Evolutionary conservation across 768 basidiomycete species (phyloP).

Genomic region (Grammothele lineata): DNA sequence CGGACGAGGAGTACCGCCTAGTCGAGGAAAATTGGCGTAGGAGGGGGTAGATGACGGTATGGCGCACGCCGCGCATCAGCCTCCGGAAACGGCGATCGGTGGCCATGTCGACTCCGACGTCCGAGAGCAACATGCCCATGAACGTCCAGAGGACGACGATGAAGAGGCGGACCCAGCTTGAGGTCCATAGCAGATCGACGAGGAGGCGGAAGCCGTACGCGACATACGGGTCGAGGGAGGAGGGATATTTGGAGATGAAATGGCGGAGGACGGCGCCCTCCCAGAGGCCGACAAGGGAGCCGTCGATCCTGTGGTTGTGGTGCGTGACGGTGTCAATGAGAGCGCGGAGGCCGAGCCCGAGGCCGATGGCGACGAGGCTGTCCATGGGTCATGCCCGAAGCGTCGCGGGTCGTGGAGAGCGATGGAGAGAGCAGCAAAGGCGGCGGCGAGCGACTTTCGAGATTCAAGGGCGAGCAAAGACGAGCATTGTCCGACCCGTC

Average conservation of each 20-base stretch:
- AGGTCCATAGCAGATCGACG: constrained; percentile 66
- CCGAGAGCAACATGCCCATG: constrained; percentile 49
- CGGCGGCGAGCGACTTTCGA: too few species aligned
- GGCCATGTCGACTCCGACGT: constrained; percentile 45
- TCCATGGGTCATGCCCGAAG: constrained; percentile 48
- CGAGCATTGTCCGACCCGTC: too few species aligned
- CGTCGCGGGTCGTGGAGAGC: neutral
- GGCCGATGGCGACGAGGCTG: constrained; percentile 60
- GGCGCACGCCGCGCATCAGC: constrained; percentile 23
- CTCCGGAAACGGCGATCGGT: constrained; percentile 33
- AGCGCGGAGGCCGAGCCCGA: constrained; percentile 62
- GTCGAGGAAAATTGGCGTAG: constrained; percentile 7
- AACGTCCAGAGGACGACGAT: constrained; percentile 52
- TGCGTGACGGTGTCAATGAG: constrained; percentile 51
- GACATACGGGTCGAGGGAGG: constrained; percentile 65
- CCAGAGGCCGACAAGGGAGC: constrained; percentile 72
- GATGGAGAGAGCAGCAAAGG: neutral
- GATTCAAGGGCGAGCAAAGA: too few species aligned
- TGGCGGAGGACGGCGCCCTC: constrained; percentile 74
- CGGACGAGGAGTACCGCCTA: neutral
- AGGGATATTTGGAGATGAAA: constrained; percentile 62
- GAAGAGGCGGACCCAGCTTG: constrained; percentile 41
- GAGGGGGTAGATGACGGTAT: constrained; percentile 17
- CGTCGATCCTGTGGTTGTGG: constrained; percentile 48
- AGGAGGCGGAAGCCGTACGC: constrained; percentile 66